Evolutionary conservation across 331 rosid genomes (phyloP), one percentile per base, ranked within the genome.

Genomic region (Acacia concinna): DNA sequence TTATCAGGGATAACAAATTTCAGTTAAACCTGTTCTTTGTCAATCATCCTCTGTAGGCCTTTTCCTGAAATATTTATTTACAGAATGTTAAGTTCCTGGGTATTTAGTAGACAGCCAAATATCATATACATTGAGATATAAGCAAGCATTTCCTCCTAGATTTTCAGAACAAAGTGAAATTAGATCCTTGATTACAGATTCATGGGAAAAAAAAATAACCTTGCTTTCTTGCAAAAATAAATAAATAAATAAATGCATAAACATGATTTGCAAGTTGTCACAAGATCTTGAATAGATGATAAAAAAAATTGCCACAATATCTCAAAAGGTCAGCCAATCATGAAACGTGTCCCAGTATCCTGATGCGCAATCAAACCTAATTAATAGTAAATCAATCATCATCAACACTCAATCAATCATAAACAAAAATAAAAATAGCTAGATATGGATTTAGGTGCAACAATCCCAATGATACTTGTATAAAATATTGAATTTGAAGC

Each of bases 1-100:
- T 60, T 15, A 62, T 81, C 60, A 66, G 73, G 73, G 73, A 59
- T 8, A 66, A n/a, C 73, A 64, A 78, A 80, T 66, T 78, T 35
- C 71, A 77, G 69, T 70, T 69, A 60, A 83, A 92, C 97, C 96
- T 91, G 97, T 49, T 72, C 85, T 84, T 90, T 91, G 87, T 85
- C 89, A 62, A 84, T 90, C 84, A 88, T 86, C 85, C 90, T 79
- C 76, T 70, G 81, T 54, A 93, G 66, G 44, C 86, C 93, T 87
- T 93, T 91, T 77, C 91, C 99, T 95, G 91, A 81, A 87, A 87
- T 85, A 12, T 71, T 83, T 67, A 67, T 66, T 71, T 79, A 68
- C 74, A 79, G 69, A 62, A 75, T 62, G 76, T 73, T 84, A 70
- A 92, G 81, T 52, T 79, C 88, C 68, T 68, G 59, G 46, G 81